Conservation (phyloP, 768 basidiomycete species). For the Wakefieldia striispora region DNA sequence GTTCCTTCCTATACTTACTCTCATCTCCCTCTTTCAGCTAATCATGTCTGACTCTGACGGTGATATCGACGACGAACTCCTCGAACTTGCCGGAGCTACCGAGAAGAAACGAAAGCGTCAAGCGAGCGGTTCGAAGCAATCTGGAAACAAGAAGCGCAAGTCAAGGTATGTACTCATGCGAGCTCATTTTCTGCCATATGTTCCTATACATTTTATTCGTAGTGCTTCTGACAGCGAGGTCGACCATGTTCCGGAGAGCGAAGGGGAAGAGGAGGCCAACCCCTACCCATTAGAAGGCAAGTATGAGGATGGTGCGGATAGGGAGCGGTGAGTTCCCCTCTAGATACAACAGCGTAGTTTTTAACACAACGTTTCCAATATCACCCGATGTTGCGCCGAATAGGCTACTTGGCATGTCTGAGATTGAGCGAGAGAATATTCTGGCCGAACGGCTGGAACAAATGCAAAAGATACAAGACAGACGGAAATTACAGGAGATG, state of each 20-base stretch:
- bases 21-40: background rate
- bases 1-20: constrained; percentile 1
- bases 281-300: constrained; percentile 91
- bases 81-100: constrained; percentile 72
- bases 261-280: constrained; percentile 55
- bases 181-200: background rate
- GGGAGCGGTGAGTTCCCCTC: constrained; percentile 61
- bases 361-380: constrained; percentile 22
- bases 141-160: constrained; percentile 66
- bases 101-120: constrained; percentile 66
- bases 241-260: constrained; percentile 60
- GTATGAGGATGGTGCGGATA: constrained; percentile 82
- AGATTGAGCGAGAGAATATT: constrained; percentile 87
- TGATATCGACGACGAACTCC: constrained; percentile 67
- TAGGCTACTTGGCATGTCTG: constrained; percentile 78
- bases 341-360: constrained; percentile 24
- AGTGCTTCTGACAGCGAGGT: constrained; percentile 46
- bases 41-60: constrained; percentile 52
- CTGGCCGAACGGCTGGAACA: constrained; percentile 79
- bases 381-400: constrained; percentile 6
- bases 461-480: constrained; percentile 71
- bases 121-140: constrained; percentile 42
- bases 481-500: constrained; percentile 70
- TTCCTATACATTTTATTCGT: constrained; percentile 7
- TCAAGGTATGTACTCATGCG: constrained; percentile 52